Evolutionary conservation across 257 asterid genomes (phyloP), one percentile per base, ranked within the genome.

Genomic region (Parsonsia alboflavescens): DNA sequence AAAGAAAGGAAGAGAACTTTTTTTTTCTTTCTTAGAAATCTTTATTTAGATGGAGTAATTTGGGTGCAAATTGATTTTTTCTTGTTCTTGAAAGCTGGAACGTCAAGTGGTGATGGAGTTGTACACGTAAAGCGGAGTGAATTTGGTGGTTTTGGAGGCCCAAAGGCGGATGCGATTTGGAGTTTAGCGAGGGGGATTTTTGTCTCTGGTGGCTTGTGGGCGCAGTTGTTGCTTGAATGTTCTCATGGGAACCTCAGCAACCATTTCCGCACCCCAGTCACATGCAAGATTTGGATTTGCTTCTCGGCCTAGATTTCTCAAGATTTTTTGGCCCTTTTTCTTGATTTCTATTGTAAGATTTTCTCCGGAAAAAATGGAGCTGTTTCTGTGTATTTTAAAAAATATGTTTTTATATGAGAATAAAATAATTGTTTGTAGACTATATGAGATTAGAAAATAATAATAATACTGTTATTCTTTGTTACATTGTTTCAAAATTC

Each of bases 101-200:
- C 3, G 10, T 50, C 19, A 11, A 48, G 78, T 74, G 82, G 82
- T 52, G 42, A 50, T 17, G 70, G 68, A 79, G 70, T 61, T 61
- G 82, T 74, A 79, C 79, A 79, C 82, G 82, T 74, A 74, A 79
- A 78, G 10, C 26, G 22, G 24, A 67, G 73, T 54, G 16, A 42
- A 66, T 41, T 44, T 75, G 79, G 79, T 68, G 74, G 74, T 28
- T n/a, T 54, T 13, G 5, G 46, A 41, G 15, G 68, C 1, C 19
- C 45, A 39, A 44, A n/a, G 50, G 12, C 4, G 39, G n/a, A 11
- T 65, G 56, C 64, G 49, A 13, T 50, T 65, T 33, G 73, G 26
- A 72, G 26, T 26, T 7, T 56, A 45, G 66, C 33, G 61, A 5
- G 66, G 6, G 36, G 50, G 73, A 12, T 21, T 61, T 17, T 52